Base-by-base conservation (phyloP, 1,139 yeast genomes). In the Debaryomycetaceae sp. region DNA sequence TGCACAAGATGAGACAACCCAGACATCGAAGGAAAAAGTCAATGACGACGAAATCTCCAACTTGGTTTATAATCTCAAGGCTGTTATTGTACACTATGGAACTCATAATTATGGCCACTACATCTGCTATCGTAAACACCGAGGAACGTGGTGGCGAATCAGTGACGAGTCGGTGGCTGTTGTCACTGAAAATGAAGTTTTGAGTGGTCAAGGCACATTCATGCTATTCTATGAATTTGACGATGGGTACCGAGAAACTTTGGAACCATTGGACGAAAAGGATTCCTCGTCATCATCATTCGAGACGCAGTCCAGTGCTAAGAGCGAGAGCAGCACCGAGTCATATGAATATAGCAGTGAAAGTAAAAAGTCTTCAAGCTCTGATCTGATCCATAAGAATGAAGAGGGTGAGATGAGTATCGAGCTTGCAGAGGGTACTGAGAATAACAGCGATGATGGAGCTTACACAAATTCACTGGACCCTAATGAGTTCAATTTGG, bases 31-130 rank as follows among this genome's bases (percentile, higher is more conserved):
- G n/a, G 38, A 42, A 20, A 43, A 40, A 37, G 39, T 39, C 34
- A 39, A 42, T 6, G 45, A 43, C 20, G 13, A 36, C 13, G 6
- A 22, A n/a, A 24, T 27, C 13, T 31, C n/a, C 3, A n/a, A n/a
- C n/a, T 62, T 83, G 41, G 66, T 76, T 30, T 91, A 91, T 60
- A 75, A 81, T 40, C 74, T 91, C 47, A 87, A 86, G 57, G 89
- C 97, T 1, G 95, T 87, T 1, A 87, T 91, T 41, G 83, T 91
- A 1, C 98, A 91, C 62, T 90, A 84, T 60, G 98, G 98, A 41
- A 87, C 96, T 3, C 97, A 91, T 57, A 89, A 91, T 59, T 91
- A 89, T 62, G 98, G 98, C 17, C 98, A 91, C 62, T 91, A 91
- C 62, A 88, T 91, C 47, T 88, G 95, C 42, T 91, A 79, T 66